Base-by-base conservation (phyloP, 202 grass and related monocot genomes). In the Panicum virgatum region DNA sequence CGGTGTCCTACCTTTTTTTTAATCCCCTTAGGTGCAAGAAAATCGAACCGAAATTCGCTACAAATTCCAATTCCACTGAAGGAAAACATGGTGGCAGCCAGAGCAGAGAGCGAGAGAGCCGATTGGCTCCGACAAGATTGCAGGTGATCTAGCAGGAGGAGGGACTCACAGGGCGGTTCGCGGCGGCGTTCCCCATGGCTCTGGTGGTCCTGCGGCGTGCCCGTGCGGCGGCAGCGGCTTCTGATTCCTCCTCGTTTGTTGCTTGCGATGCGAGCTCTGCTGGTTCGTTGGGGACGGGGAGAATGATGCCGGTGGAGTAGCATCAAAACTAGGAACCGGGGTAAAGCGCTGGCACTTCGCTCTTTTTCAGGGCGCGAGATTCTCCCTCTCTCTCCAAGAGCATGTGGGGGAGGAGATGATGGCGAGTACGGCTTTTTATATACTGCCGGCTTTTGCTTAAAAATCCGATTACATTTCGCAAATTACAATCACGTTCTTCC, bases 141-240 rank as follows among this genome's bases (percentile, higher is more conserved):
- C 62, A 25, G 56, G 73, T 12, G 13, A 76, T 32, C 2, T 57
- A 19, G 4, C 25, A 11, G 63, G 19, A 0, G 9, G 26, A 58
- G 70, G 16, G 45, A 80, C 83, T 90, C 67, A 86, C 88, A 10
- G 68, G 62, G 46, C 57, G 62, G 80, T 13, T 76, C 6, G 46
- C 72, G 88, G 78, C 19, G 45, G 75, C 69, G 53, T 83, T 84
- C 52, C 37, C 88, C 88, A 86, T 87, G 84, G 1, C 76, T 40
- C 2, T 1, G 36, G 52, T n/a, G n/a, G n/a, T n/a, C n/a, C 68
- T 9, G 42, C 56, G 62, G 45, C 66, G 34, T 26, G 40, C 37
- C 69, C 69, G 27, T n/a, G 39, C 12, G 48, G 30, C 70, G 11
- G 66, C 51, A n/a, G 5, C 52, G 5, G 18, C 50, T 9, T 11